A percentile compares a stretch with the other conserved stretches of the same genome.
Conservation (phyloP, 148 eudicot species). For the Cornus suecica region DNA sequence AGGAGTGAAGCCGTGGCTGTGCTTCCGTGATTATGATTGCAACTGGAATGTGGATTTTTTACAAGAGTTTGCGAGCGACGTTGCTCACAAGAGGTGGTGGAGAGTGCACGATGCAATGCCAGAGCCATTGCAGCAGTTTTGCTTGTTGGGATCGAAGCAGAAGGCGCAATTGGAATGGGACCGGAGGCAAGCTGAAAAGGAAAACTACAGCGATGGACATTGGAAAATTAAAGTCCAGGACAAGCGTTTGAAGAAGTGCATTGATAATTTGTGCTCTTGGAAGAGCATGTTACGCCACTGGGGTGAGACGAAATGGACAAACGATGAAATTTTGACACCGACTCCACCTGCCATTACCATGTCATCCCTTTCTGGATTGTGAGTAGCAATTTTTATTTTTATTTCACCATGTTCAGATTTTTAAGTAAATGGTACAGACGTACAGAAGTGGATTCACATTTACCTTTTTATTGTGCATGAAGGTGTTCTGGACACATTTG, state of each 20-base stretch:
- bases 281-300: constrained; percentile 76
- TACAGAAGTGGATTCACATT: background rate
- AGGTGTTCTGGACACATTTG: background rate
- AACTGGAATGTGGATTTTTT: constrained; percentile 67
- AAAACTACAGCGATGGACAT: constrained; percentile 60
- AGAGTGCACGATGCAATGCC: constrained; percentile 82
- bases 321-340: constrained; percentile 25
- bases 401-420: background rate
- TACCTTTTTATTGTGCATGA: background rate
- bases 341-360: constrained; percentile 38
- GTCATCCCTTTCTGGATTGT: constrained; percentile 16
- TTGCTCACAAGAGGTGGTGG: constrained; percentile 83
- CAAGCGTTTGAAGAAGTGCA: constrained; percentile 54
- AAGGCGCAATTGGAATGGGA: constrained; percentile 84
- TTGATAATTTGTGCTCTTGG: constrained; percentile 71
- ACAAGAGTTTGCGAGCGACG: constrained; percentile 82
- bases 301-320: constrained; percentile 74
- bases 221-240: constrained; percentile 60
- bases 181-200: constrained; percentile 66
- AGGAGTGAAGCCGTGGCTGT: constrained; percentile 87
- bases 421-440: background rate
- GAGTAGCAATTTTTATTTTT: background rate
- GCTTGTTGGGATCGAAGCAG: constrained; percentile 49
- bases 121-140: constrained; percentile 51
- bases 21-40: constrained; percentile 81